A percentile compares a stretch with the other conserved stretches of the same genome.
Evolutionary conservation across 164 flowering plant genomes (phyloP).

Genomic region (Magnolia sinica): DNA sequence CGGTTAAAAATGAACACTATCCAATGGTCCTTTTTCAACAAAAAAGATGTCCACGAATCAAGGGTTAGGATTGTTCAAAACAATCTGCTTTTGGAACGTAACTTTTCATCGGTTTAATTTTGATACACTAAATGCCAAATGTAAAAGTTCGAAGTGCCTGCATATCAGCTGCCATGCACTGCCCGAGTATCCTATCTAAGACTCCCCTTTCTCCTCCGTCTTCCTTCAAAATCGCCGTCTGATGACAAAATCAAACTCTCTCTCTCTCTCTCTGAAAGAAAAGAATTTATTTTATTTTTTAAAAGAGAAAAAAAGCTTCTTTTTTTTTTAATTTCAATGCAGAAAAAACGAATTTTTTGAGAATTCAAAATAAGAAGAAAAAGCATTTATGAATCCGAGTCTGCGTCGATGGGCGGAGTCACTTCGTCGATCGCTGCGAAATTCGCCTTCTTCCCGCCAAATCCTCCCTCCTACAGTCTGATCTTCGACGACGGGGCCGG

Average conservation of each 20-base stretch:
- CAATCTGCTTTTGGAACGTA: too few species aligned
- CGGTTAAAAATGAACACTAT: too few species aligned
- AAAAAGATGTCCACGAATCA: too few species aligned
- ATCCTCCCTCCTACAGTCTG: conserved; percentile 70
- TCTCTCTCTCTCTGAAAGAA: neutral
- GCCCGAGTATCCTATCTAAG: too few species aligned
- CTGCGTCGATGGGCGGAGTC: conserved; percentile 22
- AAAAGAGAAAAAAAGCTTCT: neutral
- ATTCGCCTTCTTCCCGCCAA: conserved; percentile 87
- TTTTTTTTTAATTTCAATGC: too few species aligned
- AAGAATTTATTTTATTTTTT: too few species aligned
- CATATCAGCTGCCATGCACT: too few species aligned
- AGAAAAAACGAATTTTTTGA: neutral
- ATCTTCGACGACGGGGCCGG: conserved; percentile 37
- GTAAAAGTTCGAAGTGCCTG: too few species aligned
- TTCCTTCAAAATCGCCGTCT: neutral
- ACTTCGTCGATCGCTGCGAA: conserved; percentile 80
- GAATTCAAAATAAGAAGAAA: neutral
- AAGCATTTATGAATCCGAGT: conserved; percentile 1
- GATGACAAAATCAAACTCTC: neutral
- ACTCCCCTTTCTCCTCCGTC: neutral
- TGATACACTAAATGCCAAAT: too few species aligned
- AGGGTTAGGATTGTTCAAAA: too few species aligned
- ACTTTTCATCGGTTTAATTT: too few species aligned
- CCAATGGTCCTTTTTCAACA: too few species aligned